phyloP scores from a whole-genome alignment of 148 eudicot species.

The Nepenthes gracilis region DNA sequence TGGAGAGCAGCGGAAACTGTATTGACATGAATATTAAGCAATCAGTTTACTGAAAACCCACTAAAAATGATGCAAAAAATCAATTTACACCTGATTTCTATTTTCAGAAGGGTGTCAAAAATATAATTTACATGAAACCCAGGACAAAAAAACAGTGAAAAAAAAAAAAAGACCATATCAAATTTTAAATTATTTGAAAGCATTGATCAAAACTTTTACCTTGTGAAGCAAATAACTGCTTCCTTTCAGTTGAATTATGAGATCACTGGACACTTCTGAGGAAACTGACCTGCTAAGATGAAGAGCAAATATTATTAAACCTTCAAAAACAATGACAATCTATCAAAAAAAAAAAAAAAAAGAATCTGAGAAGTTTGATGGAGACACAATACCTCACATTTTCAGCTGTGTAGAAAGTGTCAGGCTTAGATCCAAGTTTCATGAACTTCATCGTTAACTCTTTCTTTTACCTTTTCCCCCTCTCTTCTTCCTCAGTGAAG shows the following conservation, averaged over 20 bases:
- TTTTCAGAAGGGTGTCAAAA: not conserved
- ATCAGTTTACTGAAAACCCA: not conserved
- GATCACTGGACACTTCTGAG: conserved; percentile 86
- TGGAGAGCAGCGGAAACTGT: conserved; percentile 89
- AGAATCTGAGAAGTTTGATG: not conserved
- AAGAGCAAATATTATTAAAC: not conserved
- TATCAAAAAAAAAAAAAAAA: not conserved
- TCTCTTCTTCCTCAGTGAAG: not conserved
- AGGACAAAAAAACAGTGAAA: too few species aligned
- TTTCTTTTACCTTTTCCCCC: not conserved
- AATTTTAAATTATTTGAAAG: not conserved
- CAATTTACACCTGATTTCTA: not conserved
- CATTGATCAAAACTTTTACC: conserved; percentile 21
- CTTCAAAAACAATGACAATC: not conserved
- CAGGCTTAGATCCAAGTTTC: conserved; percentile 93
- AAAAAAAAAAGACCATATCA: not conserved
- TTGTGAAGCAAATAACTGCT: conserved; percentile 84
- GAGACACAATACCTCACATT: conserved; percentile 48
- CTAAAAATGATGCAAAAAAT: not conserved
- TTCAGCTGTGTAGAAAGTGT: conserved; percentile 74
- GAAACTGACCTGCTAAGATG: conserved; percentile 60
- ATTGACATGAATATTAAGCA: conserved; percentile 11
- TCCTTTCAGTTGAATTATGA: conserved; percentile 68
- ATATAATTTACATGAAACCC: too few species aligned
- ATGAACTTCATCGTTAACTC: conserved; percentile 74